Evolutionary conservation across 306 rosid genomes (phyloP), one percentile per base, ranked within the genome.

Genomic region (Dryas alaskensis): DNA sequence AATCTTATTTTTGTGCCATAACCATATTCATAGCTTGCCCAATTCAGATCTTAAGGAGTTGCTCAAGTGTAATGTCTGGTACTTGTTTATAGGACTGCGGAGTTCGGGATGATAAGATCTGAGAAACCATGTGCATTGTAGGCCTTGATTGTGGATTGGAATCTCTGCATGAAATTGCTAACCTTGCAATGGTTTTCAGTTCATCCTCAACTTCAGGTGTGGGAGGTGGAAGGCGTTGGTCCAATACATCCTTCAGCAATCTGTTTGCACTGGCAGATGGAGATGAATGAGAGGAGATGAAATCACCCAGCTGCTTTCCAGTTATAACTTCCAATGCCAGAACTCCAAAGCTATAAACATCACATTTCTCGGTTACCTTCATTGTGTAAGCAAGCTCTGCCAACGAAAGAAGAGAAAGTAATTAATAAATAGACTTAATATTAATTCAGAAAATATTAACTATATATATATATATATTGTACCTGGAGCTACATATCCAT

Each of bases 401-500:
- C 6, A 27, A 27, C 2, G 45, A 39, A 55, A 5, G 10, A 8
- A 47, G 42, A 53, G 10, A 16, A 60, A 11, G 1, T 7, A 1
- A 22, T 66, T 47, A 14, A 4, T 25, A 22, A 13, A 8, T 60
- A 5, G 46, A 13, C 31, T 64, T 60, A 19, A 27, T 25, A 58
- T 47, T 31, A 59, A 25, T 37, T 22, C 31, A 22, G 40, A 10
- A 72, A 7, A 45, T 2, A 59, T 10, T 40, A 7, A 2, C 5
- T n/a, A 16, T 1, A 22, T 79, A 19, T n/a, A 16, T 1, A 22
- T 79, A 19, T 19, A 19, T 19, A 19, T 19, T 19, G 0, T 76
- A 70, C 84, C 78, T 12, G 84, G 84, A 13, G 84, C 84, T 5
- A 59, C 10, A 22, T 76, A 81, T 43, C 84, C 72, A 3, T 4